Base-by-base conservation (phyloP, 768 basidiomycete genomes). In the Pleurotus sapidus region DNA sequence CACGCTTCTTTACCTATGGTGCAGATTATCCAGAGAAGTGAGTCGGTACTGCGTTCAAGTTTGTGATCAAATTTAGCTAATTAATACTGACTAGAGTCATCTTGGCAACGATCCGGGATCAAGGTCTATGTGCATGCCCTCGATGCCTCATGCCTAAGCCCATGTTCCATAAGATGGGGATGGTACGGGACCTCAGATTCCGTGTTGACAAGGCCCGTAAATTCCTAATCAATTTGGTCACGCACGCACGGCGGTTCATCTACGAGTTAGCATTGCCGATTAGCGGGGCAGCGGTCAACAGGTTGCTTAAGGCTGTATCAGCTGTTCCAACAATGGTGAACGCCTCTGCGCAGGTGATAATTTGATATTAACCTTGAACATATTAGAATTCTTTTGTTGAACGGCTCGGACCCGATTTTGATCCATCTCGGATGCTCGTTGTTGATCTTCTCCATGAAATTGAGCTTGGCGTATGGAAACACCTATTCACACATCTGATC, bases 401-500 rank as follows among this genome's bases (percentile, higher is more conserved):
- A 25, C 50, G 70, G 0, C 68, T 63, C 18, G 37, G 43, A 3
- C 71, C 75, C 6, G 70, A 67, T 2, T 66, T 71, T 6, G 74
- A 78, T 57, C 57, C 71, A 17, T 58, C 74, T 54, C 72, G 75
- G 59, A 72, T 78, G 54, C 68, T 77, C 61, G 75, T 77, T 50
- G 62, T 74, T 0, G 77, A 77, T 0, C 72, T 80, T 27, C 66
- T 63, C 0, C 76, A 79, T 49, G 49, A 58, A 34, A 46, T 66
- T 0, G 68, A 57, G 70, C n/a, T 47, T 40, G 24, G 60, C 48
- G 56, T 17, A 48, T 51, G 23, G 51, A 34, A 45, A 15, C 8
- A 18, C 15, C 38, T 43, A 6, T 46, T 25, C 25, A n/a, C 15
- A 3, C 46, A 37, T 15, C 60, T 78, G 0, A 64, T 77, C 5